A percentile compares a stretch with the other conserved stretches of the same genome.
phyloP scores from a whole-genome alignment of 345 rosid species.

The Isatis tinctoria region DNA sequence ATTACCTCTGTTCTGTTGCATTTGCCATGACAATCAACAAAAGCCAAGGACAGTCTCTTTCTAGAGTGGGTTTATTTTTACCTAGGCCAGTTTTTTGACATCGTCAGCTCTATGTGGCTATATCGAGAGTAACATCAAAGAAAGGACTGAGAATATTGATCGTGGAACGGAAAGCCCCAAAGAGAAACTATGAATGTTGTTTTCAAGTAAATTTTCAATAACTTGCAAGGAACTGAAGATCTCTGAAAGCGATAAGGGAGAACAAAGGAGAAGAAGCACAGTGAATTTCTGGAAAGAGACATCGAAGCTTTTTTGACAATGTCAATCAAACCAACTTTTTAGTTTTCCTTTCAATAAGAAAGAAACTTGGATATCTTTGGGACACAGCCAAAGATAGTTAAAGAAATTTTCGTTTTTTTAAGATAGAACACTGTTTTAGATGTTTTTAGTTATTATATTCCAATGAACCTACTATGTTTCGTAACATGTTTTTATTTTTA shows the following conservation, averaged over 20 bases:
- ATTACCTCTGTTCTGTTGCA: background rate
- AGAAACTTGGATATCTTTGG: too few relatives aligned
- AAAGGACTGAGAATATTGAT: background rate
- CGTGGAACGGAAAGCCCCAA: background rate
- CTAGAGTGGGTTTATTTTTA: background rate
- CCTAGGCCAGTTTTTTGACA: background rate
- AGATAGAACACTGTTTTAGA: too few relatives aligned
- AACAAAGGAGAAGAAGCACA: too few relatives aligned
- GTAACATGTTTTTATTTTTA: too few relatives aligned
- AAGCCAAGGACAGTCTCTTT: background rate
- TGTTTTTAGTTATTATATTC: too few relatives aligned
- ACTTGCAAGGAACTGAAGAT: background rate
- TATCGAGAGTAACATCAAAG: background rate
- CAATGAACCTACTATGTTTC: too few relatives aligned
- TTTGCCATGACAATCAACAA: background rate
- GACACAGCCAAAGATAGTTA: too few relatives aligned
- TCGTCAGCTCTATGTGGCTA: background rate
- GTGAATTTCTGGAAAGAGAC: too few relatives aligned
- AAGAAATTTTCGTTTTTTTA: too few relatives aligned
- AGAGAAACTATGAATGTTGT: background rate
- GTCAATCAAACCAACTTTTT: too few relatives aligned
- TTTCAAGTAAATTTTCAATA: background rate
- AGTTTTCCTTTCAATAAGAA: too few relatives aligned
- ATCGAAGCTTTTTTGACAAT: too few relatives aligned
- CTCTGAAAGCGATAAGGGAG: background rate